Base-by-base conservation (phyloP, 805 yeast genomes). In the Citeromyces nyonsensis region DNA sequence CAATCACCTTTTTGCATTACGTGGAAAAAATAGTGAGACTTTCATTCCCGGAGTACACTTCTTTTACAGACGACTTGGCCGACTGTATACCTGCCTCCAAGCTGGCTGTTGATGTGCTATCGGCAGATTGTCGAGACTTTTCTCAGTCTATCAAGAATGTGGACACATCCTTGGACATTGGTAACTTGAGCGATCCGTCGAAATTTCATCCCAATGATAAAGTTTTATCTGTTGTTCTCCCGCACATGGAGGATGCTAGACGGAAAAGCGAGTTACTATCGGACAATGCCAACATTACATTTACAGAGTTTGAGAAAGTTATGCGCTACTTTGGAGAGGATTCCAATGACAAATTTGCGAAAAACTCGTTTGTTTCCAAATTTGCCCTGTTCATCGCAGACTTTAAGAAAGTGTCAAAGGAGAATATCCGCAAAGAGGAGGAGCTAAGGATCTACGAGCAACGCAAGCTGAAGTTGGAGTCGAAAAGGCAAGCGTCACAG, bases 241-340 rank as follows among this genome's bases (percentile, higher is more conserved):
- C 78, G 6, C 76, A 73, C 9, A 51, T 93, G 30, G 82, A 85
- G 13, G 73, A 69, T 32, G 95, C 96, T 3, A 63, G 77, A 35
- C 64, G 68, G 31, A 83, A 82, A 52, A 71, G 73, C 32, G 70
- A 70, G 12, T 56, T 76, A 26, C 54, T 91, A 28, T 66, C 66
- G 30, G 71, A 73, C 34, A 86, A 80, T 40, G 59, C 77, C 20
- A 65, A 63, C 35, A 55, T 71, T 15, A 73, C 88, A 0, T 54
- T 75, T 35, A 58, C 66, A 29, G 83, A 78, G 37, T 81, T 80
- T 47, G 70, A 71, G 33, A 61, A 66, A 24, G 59, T 85, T 39
- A 78, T 91, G 93, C 65, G 65, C 39, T 73, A 69, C 43, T 91
- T 82, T 48, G 97, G 96, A n/a, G 98, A 91, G 53, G 93, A 83